These are phyloP conservation scores for Gossypium rotundifolium DNA, from an alignment of 345 rosid genomes.

Conservation along the genomic window DNA sequence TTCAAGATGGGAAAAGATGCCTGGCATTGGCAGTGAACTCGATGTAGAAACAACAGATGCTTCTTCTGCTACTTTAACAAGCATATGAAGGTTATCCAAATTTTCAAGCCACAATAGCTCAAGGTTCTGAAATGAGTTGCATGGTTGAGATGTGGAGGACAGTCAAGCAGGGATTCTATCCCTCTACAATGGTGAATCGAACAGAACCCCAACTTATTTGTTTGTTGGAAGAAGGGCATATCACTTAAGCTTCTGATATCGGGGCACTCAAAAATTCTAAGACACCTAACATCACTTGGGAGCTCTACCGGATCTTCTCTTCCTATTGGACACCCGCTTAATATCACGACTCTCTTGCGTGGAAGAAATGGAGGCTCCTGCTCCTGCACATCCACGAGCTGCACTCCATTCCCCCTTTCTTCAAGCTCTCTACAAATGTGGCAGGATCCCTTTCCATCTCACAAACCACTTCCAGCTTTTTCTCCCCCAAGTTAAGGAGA, in stretches of 20 bases:
- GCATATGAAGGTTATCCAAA: background rate
- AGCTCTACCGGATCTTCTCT: background rate
- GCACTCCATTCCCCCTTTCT: background rate
- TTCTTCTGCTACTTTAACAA: background rate
- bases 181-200: background rate
- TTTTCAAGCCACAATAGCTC: background rate
- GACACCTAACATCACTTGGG: background rate
- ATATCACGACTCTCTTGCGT: background rate
- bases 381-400: background rate
- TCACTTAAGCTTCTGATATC: background rate
- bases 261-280: background rate
- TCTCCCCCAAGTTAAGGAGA: background rate
- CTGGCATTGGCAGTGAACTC: background rate
- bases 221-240: background rate
- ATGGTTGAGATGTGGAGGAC: background rate
- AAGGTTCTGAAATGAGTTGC: background rate
- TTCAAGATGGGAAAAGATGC: conserved; percentile 8
- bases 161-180: background rate
- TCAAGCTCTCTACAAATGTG: background rate
- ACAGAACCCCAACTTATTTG: background rate
- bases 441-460: background rate
- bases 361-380: background rate
- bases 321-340: background rate
- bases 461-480: background rate
- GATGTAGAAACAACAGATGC: background rate